A percentile compares a stretch with the other conserved stretches of the same genome.
These are phyloP conservation scores for Ceratocystis harringtonii DNA, from an alignment of 2,329 filamentous ascomycete genomes.

Conservation along the genomic window DNA sequence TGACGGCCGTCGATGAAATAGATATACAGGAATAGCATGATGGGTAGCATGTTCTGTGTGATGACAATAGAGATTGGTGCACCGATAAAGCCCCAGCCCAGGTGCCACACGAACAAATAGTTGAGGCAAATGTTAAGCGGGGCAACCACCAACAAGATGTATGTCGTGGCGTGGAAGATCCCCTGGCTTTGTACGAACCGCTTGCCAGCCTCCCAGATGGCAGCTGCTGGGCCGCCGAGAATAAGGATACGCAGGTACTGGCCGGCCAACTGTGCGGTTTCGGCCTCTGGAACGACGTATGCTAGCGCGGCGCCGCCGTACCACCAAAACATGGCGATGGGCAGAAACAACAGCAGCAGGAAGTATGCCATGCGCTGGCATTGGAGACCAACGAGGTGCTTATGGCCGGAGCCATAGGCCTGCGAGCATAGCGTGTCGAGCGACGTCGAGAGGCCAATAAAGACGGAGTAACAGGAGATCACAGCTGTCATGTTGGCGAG, in stretches of 20 bases:
- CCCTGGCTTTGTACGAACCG: conserved; percentile 73
- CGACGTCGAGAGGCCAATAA: conserved; percentile 75
- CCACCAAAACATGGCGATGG: conserved; percentile 58
- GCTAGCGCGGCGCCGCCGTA: conserved; percentile 51
- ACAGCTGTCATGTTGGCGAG: conserved; percentile 59
- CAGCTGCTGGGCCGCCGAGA: conserved; percentile 59
- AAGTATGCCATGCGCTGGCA: conserved; percentile 71
- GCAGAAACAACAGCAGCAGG: conserved; percentile 54
- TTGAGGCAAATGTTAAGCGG: conserved; percentile 65
- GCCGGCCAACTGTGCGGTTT: conserved; percentile 54
- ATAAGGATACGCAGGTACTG: conserved; percentile 59
- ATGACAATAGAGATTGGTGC: conserved; percentile 69
- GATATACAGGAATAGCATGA: conserved; percentile 66
- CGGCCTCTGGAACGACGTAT: conserved; percentile 31
- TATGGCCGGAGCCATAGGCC: conserved; percentile 82
- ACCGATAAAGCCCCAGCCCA: conserved; percentile 57
- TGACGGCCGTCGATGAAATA: conserved; percentile 56
- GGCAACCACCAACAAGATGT: conserved; percentile 59
- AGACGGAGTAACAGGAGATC: conserved; percentile 62
- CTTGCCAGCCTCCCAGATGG: conserved; percentile 63
- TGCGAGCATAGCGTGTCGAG: conserved; percentile 88
- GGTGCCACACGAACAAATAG: conserved; percentile 62
- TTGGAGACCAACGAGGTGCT: conserved; percentile 71
- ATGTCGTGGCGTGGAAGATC: conserved; percentile 62
- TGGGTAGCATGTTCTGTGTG: conserved; percentile 60